These are phyloP conservation scores for Elsinoe fawcettii DNA, from an alignment of 2,329 filamentous ascomycete genomes.

Conservation along the genomic window DNA sequence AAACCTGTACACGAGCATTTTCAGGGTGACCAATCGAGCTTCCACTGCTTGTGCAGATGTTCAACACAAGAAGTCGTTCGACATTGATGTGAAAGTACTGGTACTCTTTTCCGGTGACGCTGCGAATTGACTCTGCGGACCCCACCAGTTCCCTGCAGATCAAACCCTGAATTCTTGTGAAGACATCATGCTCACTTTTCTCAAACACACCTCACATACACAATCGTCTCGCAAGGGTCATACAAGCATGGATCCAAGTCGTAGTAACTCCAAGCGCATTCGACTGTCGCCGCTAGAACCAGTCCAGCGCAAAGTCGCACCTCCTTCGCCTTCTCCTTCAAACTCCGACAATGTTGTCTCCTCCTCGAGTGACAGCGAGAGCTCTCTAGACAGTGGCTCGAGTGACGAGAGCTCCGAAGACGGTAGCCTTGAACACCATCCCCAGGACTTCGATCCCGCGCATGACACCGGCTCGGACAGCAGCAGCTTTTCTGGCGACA, in stretches of 20 bases:
- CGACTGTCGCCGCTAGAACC: neutral
- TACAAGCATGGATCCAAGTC: neutral
- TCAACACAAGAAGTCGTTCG: too few relatives aligned
- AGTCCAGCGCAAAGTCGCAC: neutral
- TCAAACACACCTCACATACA: neutral
- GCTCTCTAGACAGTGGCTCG: neutral
- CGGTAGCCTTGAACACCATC: neutral
- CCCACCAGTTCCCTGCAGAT: constrained; percentile 6
- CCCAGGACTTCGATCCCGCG: neutral
- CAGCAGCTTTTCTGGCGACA: neutral
- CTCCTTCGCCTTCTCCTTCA: neutral
- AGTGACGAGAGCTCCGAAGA: neutral
- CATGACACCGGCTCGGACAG: neutral
- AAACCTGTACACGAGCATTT: neutral
- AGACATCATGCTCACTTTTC: neutral
- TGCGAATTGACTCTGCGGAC: neutral
- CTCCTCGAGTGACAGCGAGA: neutral
- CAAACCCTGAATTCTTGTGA: constrained; percentile 5
- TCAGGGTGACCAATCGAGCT: too few relatives aligned
- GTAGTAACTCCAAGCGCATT: neutral
- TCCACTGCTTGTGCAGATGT: too few relatives aligned
- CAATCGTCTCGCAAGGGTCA: neutral
- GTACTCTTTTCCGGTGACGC: neutral
- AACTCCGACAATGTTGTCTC: neutral
- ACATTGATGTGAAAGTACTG: too few relatives aligned